Conservation (phyloP, 768 basidiomycete genomes). For the Leccinum longicurvipes region DNA sequence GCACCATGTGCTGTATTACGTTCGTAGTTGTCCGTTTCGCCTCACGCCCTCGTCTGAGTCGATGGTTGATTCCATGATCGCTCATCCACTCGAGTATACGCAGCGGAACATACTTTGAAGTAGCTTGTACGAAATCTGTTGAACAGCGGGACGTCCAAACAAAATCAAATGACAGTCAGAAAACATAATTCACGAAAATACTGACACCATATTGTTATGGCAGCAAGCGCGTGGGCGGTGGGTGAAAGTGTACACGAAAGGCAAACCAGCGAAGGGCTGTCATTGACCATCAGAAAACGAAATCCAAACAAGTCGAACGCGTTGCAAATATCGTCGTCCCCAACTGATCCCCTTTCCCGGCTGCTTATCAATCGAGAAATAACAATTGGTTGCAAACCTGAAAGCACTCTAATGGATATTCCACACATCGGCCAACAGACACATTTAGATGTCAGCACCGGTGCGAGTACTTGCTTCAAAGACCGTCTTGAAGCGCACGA, state of each 20-base stretch:
- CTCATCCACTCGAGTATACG: conserved; percentile 32
- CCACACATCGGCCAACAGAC: conserved; percentile 39
- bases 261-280: no score
- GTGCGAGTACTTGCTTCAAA: conserved; percentile 20
- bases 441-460: conserved; percentile 2
- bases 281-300: not conserved
- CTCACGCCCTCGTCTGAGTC: conserved; percentile 17
- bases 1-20: conserved; percentile 14
- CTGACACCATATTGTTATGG: conserved; percentile 13
- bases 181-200: not conserved
- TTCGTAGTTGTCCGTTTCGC: not conserved
- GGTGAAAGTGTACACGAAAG: no score
- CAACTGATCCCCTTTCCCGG: not conserved
- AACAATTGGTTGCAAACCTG: conserved; percentile 45
- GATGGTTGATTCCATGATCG: conserved; percentile 23
- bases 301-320: not conserved
- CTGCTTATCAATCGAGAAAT: not conserved
- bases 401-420: conserved; percentile 42
- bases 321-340: not conserved
- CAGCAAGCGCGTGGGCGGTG: no score
- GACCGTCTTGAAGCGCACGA: conserved; percentile 28
- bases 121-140: conserved; percentile 12
- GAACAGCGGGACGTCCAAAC: conserved; percentile 14
- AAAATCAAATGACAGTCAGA: conserved; percentile 8
- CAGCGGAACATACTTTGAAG: conserved; percentile 11